Percentiles rank a stretch among this genome's conserved stretches.
Evolutionary conservation across 2,329 filamentous ascomycete genomes (phyloP).

Genomic region (Didymosphaeria variabile): DNA sequence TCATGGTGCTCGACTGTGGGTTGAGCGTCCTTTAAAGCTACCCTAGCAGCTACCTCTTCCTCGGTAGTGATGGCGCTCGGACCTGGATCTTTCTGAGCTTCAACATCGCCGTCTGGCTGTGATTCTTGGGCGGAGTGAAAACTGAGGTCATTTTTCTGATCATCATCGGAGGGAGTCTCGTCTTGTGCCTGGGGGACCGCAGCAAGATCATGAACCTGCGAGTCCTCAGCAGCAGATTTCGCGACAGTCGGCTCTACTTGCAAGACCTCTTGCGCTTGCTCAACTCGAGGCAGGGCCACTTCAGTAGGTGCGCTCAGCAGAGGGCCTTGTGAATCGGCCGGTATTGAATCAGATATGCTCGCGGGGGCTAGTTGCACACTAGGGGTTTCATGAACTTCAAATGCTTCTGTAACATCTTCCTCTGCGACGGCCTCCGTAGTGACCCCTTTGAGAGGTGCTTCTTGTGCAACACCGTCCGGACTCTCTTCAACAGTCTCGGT

Average conservation of each 20-base stretch:
- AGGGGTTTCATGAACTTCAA: neutral
- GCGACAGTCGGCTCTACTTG: neutral
- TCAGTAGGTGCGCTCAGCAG: neutral
- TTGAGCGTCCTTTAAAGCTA: neutral
- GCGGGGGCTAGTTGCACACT: neutral
- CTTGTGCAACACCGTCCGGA: neutral
- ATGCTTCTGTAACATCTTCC: neutral
- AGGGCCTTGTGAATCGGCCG: conserved; percentile 1
- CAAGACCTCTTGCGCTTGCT: neutral
- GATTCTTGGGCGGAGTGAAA: conserved; percentile 35
- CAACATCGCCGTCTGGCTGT: conserved; percentile 21
- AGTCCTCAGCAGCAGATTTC: neutral
- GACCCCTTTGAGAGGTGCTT: neutral
- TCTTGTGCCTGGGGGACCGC: neutral
- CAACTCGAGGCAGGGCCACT: neutral
- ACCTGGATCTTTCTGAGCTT: conserved; percentile 6
- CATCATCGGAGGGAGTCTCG: conserved; percentile 30
- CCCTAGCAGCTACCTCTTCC: neutral
- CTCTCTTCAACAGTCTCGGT: neutral
- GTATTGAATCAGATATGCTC: neutral
- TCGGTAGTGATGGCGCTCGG: neutral
- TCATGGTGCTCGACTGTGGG: neutral
- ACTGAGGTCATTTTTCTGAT: conserved; percentile 35
- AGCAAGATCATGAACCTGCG: neutral
- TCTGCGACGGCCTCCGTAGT: neutral